Base-by-base conservation (phyloP, 2,329 filamentous ascomycete species). In the Aspergillus brasiliensis region DNA sequence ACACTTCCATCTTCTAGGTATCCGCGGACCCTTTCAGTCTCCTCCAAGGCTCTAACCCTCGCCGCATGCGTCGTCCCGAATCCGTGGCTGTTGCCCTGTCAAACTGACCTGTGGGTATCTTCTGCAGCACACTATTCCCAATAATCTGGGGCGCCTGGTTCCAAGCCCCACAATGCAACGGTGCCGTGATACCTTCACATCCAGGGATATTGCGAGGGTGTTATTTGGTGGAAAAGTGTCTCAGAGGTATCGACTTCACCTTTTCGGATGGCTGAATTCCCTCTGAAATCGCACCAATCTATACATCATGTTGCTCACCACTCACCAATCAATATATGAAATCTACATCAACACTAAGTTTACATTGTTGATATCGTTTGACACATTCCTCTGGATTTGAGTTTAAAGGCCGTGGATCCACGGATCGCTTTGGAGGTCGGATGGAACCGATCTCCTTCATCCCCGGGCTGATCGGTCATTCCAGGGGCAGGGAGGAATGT, bases 11-110 rank as follows among this genome's bases (percentile, higher is more conserved):
- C 31, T 34, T 34, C 31, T 11, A 27, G 10, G 25, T 21, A 19
- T 34, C 11, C 31, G 31, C 31, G 31, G 31, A 42, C 57, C 25
- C 31, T 28, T 38, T 37, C 28, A 42, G 44, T 46, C 51, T 52
- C 44, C 38, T 23, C 48, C 15, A n/a, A n/a, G n/a, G n/a, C 51
- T 48, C 37, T 25, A 55, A 56, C 49, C 23, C 25, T 57, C 60
- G 48, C 61, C 58, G 58, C 53, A 56, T 61, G 58, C 58, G 58
- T 56, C 52, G 55, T 47, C 51, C 55, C 62, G 60, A 34, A 62
- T 55, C 55, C 56, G 58, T 60, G 47, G 54, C 51, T 19, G 54
- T 51, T 52, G 49, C 56, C 58, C 57, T 57, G 57, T 64, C 58
- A 64, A 49, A 60, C 34, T 58, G 60, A 57, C 38, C 51, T 48